phyloP scores from a whole-genome alignment of 2,329 filamentous ascomycete species.

The Penicillium capsulatum region DNA sequence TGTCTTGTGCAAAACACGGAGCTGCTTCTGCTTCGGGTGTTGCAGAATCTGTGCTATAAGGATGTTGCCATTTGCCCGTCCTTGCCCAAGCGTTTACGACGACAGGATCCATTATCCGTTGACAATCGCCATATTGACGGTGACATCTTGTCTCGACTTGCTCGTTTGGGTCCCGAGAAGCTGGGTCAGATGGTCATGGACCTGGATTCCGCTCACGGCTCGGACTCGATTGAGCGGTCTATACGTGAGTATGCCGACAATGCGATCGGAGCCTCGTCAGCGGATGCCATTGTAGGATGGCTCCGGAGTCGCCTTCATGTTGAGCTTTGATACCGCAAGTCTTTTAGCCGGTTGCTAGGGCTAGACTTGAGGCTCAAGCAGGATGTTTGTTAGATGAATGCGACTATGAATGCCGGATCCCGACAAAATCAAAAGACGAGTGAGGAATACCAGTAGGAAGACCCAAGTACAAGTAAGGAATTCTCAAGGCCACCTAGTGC shows the following conservation, averaged over 20 bases:
- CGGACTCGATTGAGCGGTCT: background rate
- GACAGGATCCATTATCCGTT: slow-evolving; percentile 16
- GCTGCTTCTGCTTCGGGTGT: slow-evolving; percentile 65
- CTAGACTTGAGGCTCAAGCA: too few species aligned
- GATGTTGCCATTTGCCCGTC: slow-evolving; percentile 51
- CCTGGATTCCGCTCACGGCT: slow-evolving; percentile 13
- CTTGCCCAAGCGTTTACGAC: slow-evolving; percentile 31
- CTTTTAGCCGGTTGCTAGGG: too few species aligned
- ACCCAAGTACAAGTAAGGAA: too few species aligned
- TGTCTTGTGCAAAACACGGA: slow-evolving; percentile 59
- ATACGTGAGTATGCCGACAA: background rate
- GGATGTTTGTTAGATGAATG: too few species aligned
- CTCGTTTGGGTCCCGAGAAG: slow-evolving; percentile 41
- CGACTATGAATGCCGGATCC: too few species aligned
- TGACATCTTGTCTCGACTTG: slow-evolving; percentile 57
- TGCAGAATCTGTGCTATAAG: slow-evolving; percentile 63
- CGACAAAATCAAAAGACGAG: too few species aligned
- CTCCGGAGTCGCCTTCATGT: background rate
- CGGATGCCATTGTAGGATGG: slow-evolving; percentile 7
- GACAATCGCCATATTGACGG: slow-evolving; percentile 63
- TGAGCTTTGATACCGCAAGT: background rate
- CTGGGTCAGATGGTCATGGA: slow-evolving; percentile 31
- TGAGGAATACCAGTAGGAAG: too few species aligned
- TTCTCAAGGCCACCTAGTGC: too few species aligned
- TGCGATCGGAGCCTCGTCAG: slow-evolving; percentile 3